Conservation (phyloP, 179 eudicot species). For the Silene coronaria region DNA sequence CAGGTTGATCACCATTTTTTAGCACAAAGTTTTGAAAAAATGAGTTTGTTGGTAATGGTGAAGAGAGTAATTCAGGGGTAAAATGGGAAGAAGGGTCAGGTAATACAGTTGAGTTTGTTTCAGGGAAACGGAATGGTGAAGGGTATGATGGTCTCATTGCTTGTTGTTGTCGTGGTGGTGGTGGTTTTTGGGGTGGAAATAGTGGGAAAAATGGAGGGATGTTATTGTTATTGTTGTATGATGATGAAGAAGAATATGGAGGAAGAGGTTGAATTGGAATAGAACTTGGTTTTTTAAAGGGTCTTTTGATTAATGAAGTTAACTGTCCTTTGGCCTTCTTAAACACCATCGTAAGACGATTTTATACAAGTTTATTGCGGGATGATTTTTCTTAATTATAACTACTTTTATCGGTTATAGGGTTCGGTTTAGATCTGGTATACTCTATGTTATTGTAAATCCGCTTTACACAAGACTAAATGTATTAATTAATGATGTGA, state of each 20-base stretch:
- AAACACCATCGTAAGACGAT: constrained; percentile 25
- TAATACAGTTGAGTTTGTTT: constrained; percentile 45
- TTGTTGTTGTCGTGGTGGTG: background rate
- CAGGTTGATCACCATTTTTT: constrained; percentile 81
- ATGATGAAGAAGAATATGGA: constrained; percentile 9
- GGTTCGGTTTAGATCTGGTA: no score
- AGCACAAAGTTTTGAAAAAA: constrained; percentile 82
- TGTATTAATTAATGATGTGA: background rate
- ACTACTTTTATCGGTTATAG: background rate
- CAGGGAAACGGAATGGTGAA: constrained; percentile 52
- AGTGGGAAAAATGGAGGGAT: background rate
- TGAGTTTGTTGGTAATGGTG: constrained; percentile 78
- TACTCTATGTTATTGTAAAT: no score
- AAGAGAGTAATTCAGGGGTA: constrained; percentile 44
- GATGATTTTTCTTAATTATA: background rate
- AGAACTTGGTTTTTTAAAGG: constrained; percentile 29
- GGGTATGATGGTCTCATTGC: constrained; percentile 12
- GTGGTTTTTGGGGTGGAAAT: constrained; percentile 17
- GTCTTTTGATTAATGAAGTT: constrained; percentile 28
- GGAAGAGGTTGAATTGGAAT: background rate
- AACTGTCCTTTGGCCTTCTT: constrained; percentile 36
- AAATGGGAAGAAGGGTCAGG: constrained; percentile 76
- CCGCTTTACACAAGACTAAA: no score
- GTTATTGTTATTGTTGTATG: background rate
- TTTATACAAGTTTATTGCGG: no score